Base-by-base conservation (phyloP, 495 filamentous ascomycete genomes). In the Neurospora sp. region DNA sequence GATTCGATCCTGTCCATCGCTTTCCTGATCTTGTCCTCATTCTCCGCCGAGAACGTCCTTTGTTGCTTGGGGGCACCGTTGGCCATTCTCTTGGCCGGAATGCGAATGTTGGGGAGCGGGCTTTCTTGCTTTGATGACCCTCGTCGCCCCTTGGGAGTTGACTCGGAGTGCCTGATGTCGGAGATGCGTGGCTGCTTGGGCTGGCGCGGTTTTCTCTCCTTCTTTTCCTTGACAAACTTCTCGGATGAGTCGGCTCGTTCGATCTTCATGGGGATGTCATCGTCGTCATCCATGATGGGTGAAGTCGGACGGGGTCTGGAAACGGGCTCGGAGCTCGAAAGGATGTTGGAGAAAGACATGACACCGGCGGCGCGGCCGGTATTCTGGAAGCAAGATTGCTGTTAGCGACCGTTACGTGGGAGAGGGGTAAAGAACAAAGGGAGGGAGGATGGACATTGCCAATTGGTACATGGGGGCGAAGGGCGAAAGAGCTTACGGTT, bases 271-370 rank as follows among this genome's bases (percentile, higher is more conserved):
- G 37, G 77, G 69, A 73, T 78, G 74, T 73, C 73, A 14, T 65
- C 53, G 53, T 78, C 68, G 82, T 73, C 75, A 38, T 70, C 53
- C 79, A 79, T 61, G 74, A 79, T 72, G 14, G 80, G 83, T 68
- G 77, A 84, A 70, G 70, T 79, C 22, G 82, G 83, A 76, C 79
- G 80, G 2, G 87, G 85, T 74, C 87, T 85, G 6, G 85, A 76
- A 41, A 85, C 79, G 38, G 89, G 86, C 61, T 93, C 92, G 77
- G 91, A 87, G 73, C 86, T 90, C 2, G 93, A 94, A 42, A 97
- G 88, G 71, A 97, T 96, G 78, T 92, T 96, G 40, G 93, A 93
- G 75, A 97, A 93, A 4, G 93, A 93, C 94, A 97, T 97, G 16
- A 94, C 91, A 81, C 94, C 91, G 22, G 90, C 88, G 70, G 90